Base-by-base conservation (phyloP, 2,329 filamentous ascomycete species). In the Domatiomyces globalis region DNA sequence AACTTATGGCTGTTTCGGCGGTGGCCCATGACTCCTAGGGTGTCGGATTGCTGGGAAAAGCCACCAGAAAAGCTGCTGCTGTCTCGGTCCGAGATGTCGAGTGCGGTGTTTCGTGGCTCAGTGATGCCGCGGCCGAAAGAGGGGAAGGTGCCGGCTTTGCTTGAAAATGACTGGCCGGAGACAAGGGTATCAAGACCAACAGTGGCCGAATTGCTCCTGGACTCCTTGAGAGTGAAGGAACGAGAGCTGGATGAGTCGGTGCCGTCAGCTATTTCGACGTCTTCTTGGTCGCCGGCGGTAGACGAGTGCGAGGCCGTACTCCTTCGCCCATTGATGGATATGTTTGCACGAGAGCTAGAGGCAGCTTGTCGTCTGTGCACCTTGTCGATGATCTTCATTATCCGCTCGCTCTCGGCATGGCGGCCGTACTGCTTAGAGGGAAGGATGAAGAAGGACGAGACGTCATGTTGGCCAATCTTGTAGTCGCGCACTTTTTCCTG, bases 391-490 rank as follows among this genome's bases (percentile, higher is more conserved):
- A 92, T 77, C 58, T 74, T 77, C 42, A 88, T 68, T 7, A 95
- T 78, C 39, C 78, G 77, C 46, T 81, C 73, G 43, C 80, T 80
- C 64, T 95, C 87, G 55, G 78, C 73, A 27, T 83, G 74, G 36
- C 89, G 79, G 2, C 90, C 90, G 57, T 95, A 85, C 74, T 94
- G 87, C 52, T 76, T 74, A 0, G 80, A 78, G 0, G 90, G 90
- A 18, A 95, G 75, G 58, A 88, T 84, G 68, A 95, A 95, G 63
- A 94, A 92, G 4, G 88, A 94, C 1, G 87, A 94, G 0, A 95
- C 81, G 66, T 96, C 90, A 52, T 82, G 86, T n/a, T 81, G 79
- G 10, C 80, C 89, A 54, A 94, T 81, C 56, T 79, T 75, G 73
- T 87, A 94, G 42, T 83, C 76, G 53, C 80, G 80, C 49, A 95